phyloP scores from a whole-genome alignment of 176 grass and related monocot genomes.

The Olyra latifolia region DNA sequence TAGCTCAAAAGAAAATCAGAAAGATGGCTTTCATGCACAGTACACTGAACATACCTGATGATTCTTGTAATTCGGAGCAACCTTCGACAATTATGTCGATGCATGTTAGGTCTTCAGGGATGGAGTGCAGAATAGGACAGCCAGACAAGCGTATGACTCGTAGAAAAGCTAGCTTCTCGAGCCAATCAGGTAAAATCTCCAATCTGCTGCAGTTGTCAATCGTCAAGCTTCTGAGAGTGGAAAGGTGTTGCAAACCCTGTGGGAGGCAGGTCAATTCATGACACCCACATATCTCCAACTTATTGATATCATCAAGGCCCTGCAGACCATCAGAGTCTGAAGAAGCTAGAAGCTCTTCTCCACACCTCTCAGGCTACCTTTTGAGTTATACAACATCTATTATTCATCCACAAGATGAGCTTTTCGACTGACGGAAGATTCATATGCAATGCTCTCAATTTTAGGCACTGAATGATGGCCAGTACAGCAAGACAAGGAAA shows the following conservation, averaged over 20 bases:
- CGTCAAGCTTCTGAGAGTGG: background rate
- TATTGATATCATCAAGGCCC: background rate
- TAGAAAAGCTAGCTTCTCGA: background rate
- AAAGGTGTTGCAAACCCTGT: conserved; percentile 2
- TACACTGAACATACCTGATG: background rate
- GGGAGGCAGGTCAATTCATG: background rate
- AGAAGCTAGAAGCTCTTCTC: background rate
- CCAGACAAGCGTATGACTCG: background rate
- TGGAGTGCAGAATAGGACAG: background rate
- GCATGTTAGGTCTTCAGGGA: background rate
- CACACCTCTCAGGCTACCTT: background rate
- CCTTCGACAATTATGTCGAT: background rate
- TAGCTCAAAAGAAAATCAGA: background rate
- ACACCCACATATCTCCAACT: background rate
- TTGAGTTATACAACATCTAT: background rate
- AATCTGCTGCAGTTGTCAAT: background rate
- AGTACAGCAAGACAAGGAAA: background rate
- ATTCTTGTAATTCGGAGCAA: background rate
- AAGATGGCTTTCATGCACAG: background rate
- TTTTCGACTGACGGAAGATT: background rate
- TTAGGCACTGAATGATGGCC: background rate
- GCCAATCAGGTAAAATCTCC: background rate
- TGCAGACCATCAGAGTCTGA: background rate
- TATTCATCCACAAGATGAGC: conserved; percentile 3
- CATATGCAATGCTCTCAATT: background rate